A percentile compares a stretch with the other conserved stretches of the same genome.
phyloP scores from a whole-genome alignment of 768 basidiomycete species.

The Suillus lakei region DNA sequence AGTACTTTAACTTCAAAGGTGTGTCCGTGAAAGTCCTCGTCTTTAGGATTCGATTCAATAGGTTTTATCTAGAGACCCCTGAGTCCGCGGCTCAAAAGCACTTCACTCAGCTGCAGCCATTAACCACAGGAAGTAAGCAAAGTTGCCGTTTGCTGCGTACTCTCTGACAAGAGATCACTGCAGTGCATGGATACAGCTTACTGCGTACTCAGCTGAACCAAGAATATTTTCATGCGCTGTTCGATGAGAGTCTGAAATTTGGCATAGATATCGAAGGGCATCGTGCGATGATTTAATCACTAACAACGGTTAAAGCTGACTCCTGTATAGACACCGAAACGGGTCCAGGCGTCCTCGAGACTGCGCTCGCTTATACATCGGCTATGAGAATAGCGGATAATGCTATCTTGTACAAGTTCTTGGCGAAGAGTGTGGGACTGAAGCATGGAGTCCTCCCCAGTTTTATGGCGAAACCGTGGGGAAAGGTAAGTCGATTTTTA shows the following conservation, averaged over 20 bases:
- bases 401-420: slow-evolving; percentile 89
- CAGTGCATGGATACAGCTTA: slow-evolving; percentile 97
- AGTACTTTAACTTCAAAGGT: slow-evolving; percentile 96
- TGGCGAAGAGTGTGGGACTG: slow-evolving; percentile 92
- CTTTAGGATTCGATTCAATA: slow-evolving; percentile 3
- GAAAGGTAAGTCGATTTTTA: slow-evolving; percentile 59
- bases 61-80: slow-evolving; percentile 69
- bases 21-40: not conserved
- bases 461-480: slow-evolving; percentile 99
- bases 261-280: slow-evolving; percentile 86
- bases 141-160: not conserved
- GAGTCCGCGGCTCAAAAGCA: slow-evolving; percentile 76
- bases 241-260: slow-evolving; percentile 74
- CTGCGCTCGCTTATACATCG: slow-evolving; percentile 83
- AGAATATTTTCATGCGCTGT: slow-evolving; percentile 88
- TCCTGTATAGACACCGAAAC: slow-evolving; percentile 80
- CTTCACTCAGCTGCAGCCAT: slow-evolving; percentile 71
- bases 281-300: slow-evolving; percentile 51
- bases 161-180: not conserved
- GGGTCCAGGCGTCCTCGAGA: slow-evolving; percentile 87
- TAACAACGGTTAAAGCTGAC: slow-evolving; percentile 9
- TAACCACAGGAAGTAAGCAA: slow-evolving; percentile 90
- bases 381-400: slow-evolving; percentile 88
- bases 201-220: slow-evolving; percentile 89
- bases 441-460: slow-evolving; percentile 87